A percentile compares a stretch with the other conserved stretches of the same genome.
These are phyloP conservation scores for Umbelopsis sp. DNA, from an alignment of 371 early-diverging fungal species.

Conservation along the genomic window DNA sequence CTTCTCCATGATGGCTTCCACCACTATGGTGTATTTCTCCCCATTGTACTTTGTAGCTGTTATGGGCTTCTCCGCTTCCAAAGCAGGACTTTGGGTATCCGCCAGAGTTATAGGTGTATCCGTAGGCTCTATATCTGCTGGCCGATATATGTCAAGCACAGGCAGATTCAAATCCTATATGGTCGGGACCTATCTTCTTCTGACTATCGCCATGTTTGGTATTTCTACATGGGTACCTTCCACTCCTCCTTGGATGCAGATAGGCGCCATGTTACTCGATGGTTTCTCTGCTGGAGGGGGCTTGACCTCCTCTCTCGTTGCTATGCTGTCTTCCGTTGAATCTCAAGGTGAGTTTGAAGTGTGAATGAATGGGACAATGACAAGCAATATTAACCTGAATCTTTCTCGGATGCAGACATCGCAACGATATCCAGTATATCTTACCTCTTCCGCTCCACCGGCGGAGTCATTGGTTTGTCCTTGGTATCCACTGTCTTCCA, in stretches of 20 bases:
- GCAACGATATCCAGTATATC: conserved; percentile 50
- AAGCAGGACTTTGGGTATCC: conserved; percentile 44
- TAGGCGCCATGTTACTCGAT: conserved; percentile 33
- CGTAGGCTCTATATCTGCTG: conserved; percentile 42
- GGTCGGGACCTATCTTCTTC: conserved; percentile 22
- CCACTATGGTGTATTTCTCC: conserved; percentile 29
- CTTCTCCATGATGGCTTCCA: conserved; percentile 34
- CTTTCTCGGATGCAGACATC: conserved; percentile 34
- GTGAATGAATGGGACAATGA: neutral
- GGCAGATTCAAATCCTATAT: conserved; percentile 45
- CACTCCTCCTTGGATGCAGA: conserved; percentile 21
- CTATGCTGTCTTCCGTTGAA: conserved; percentile 44
- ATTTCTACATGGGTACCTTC: conserved; percentile 32
- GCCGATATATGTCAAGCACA: conserved; percentile 47
- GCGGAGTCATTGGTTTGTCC: conserved; percentile 49
- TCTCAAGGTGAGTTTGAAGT: conserved; percentile 28
- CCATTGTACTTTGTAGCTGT: conserved; percentile 46
- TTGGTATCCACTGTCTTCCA: conserved; percentile 48
- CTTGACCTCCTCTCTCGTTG: conserved; percentile 40
- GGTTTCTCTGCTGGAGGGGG: conserved; percentile 44
- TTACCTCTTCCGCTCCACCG: conserved; percentile 52
- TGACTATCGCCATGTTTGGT: conserved; percentile 26
- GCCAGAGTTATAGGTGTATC: conserved; percentile 42
- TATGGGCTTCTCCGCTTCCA: conserved; percentile 41
- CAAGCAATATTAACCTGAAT: neutral